phyloP scores from a whole-genome alignment of 345 rosid genomes.

The Eucalyptus pauciflora region DNA sequence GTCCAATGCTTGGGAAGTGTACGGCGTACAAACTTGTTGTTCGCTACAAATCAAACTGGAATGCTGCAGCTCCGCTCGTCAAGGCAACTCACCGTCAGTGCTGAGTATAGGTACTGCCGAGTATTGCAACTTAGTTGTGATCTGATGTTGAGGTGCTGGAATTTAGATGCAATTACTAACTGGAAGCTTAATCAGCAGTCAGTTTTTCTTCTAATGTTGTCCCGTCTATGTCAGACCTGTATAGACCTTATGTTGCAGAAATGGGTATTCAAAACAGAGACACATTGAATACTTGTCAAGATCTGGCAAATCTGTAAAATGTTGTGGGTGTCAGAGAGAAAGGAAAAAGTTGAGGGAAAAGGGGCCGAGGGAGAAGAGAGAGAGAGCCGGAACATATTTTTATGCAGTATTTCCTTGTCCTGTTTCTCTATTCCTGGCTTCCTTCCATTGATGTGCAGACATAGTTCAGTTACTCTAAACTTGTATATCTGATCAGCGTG shows the following conservation, averaged over 20 bases:
- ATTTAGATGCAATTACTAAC: background rate
- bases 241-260: background rate
- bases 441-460: too few species aligned
- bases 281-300: background rate
- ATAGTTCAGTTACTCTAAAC: too few species aligned
- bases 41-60: conserved; percentile 16
- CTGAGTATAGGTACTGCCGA: conserved; percentile 46
- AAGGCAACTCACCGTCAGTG: conserved; percentile 34
- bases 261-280: background rate
- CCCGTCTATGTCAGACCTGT: background rate
- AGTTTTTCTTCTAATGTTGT: background rate
- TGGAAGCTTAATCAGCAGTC: background rate
- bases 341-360: background rate
- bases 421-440: too few species aligned
- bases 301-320: background rate
- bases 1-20: conserved; percentile 10
- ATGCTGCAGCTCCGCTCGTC: conserved; percentile 27
- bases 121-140: background rate
- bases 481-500: too few species aligned
- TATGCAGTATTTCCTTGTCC: too few species aligned
- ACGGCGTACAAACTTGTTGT: conserved; percentile 23
- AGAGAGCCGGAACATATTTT: too few species aligned
- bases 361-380: too few species aligned
- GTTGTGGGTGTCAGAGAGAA: background rate
- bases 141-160: background rate